phyloP scores from a whole-genome alignment of 1,284 basidiomycete genomes.

The Exsudoporus floridanus region DNA sequence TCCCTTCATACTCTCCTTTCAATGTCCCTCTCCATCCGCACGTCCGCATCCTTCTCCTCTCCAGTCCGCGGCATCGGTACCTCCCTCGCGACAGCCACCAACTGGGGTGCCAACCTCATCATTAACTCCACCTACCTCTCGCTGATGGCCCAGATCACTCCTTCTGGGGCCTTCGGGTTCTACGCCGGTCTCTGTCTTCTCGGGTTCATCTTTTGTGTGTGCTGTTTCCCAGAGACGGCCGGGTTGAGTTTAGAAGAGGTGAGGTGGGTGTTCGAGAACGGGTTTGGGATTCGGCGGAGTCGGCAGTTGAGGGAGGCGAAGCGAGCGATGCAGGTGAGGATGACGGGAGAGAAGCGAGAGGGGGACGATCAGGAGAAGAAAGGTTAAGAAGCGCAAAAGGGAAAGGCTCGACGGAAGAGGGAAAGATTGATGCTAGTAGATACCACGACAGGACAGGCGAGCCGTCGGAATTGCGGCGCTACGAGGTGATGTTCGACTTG shows the following conservation, averaged over 20 bases:
- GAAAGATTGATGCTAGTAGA: too few species aligned
- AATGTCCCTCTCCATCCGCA: background rate
- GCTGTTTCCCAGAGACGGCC: conserved; percentile 76
- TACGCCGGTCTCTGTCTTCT: conserved; percentile 75
- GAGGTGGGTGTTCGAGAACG: conserved; percentile 53
- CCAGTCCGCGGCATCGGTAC: conserved; percentile 79
- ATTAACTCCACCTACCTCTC: conserved; percentile 80
- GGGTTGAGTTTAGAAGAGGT: conserved; percentile 80
- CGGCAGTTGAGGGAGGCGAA: conserved; percentile 32
- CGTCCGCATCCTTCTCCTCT: background rate
- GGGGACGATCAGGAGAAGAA: background rate
- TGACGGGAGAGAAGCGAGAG: background rate
- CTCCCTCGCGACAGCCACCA: conserved; percentile 75
- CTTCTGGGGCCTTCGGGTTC: conserved; percentile 78
- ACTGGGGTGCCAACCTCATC: conserved; percentile 80
- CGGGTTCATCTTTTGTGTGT: conserved; percentile 68
- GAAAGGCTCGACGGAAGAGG: background rate
- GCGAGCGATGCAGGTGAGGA: conserved; percentile 7
- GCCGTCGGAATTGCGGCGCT: background rate
- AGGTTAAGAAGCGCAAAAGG: background rate
- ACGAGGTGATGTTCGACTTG: background rate
- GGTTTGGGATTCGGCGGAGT: conserved; percentile 61
- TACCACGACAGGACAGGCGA: background rate
- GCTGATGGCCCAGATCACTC: conserved; percentile 73
- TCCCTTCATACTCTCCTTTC: background rate